Evolutionary conservation across 257 asterid species (phyloP).

Genomic region (Fraxinus anomala): DNA sequence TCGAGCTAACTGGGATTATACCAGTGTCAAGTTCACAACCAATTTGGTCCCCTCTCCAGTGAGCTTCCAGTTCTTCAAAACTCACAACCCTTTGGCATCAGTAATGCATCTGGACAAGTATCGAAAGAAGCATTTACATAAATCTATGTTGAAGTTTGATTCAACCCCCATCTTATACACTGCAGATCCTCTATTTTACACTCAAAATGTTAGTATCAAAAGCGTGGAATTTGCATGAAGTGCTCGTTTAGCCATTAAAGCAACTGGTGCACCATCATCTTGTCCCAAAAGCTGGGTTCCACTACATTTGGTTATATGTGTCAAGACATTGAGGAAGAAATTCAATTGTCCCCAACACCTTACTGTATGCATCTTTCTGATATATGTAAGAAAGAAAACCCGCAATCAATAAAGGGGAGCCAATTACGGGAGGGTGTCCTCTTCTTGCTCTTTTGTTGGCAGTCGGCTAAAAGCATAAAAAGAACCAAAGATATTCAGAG

Average conservation of each 20-base stretch:
- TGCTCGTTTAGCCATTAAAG: conserved; percentile 9
- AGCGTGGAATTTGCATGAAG: background rate
- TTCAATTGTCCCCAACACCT: conserved; percentile 2
- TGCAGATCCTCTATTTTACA: conserved; percentile 14
- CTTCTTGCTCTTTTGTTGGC: conserved; percentile 9
- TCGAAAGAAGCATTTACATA: conserved; percentile 22
- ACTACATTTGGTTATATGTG: background rate
- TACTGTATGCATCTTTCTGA: conserved; percentile 9
- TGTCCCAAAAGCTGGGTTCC: background rate
- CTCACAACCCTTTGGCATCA: conserved; percentile 19
- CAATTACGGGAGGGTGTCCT: background rate
- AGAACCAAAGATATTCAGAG: background rate
- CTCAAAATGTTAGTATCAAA: background rate
- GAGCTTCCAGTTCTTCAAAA: conserved; percentile 14
- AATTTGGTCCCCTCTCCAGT: background rate
- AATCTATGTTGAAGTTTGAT: conserved; percentile 10
- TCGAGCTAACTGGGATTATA: background rate
- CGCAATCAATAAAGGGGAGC: background rate
- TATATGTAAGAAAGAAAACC: conserved; percentile 10
- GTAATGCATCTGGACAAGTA: conserved; percentile 3
- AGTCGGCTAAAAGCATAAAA: background rate
- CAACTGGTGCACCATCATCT: conserved; percentile 12
- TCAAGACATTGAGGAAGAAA: background rate
- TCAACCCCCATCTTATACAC: conserved; percentile 21
- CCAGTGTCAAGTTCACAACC: background rate